Conservation (phyloP, 129 eudicot species). For the Apium graveolens region DNA sequence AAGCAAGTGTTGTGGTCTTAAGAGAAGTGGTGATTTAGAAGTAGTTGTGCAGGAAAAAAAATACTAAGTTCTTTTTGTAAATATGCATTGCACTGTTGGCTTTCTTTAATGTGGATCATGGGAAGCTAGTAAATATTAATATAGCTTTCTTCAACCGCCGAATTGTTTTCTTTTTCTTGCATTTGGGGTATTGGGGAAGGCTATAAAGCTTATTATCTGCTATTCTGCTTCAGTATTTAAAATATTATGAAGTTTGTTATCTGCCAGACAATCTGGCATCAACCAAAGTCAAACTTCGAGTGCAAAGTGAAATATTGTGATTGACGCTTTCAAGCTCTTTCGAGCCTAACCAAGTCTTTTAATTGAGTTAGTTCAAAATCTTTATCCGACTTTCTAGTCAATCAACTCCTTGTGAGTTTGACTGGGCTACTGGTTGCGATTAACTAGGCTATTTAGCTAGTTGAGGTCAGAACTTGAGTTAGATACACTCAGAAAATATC, state of each 20-base stretch:
- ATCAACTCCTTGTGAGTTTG: no score
- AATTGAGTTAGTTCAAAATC: neutral
- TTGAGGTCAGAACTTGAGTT: no score
- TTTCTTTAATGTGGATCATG: neutral
- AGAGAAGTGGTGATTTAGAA: neutral
- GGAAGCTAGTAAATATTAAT: neutral
- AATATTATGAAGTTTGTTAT: neutral
- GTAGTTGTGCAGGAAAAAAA: conserved; percentile 3
- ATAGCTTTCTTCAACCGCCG: neutral
- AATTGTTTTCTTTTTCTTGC: neutral
- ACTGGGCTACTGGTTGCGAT: no score
- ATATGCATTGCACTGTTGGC: neutral
- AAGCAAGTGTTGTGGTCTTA: neutral
- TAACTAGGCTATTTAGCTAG: no score
- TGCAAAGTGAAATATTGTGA: neutral
- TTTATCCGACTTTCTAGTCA: no score
- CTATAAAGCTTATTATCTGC: neutral
- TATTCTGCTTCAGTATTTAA: neutral
- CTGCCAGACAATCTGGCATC: neutral
- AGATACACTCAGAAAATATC: no score
- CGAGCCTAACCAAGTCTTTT: neutral
- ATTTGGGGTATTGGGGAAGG: neutral
- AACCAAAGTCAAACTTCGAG: neutral
- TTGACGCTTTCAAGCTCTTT: no score
- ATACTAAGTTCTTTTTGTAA: neutral